Evolutionary conservation across 1,284 basidiomycete species (phyloP), one percentile per base, ranked within the genome.

Genomic region (Ustilago loliicola): DNA sequence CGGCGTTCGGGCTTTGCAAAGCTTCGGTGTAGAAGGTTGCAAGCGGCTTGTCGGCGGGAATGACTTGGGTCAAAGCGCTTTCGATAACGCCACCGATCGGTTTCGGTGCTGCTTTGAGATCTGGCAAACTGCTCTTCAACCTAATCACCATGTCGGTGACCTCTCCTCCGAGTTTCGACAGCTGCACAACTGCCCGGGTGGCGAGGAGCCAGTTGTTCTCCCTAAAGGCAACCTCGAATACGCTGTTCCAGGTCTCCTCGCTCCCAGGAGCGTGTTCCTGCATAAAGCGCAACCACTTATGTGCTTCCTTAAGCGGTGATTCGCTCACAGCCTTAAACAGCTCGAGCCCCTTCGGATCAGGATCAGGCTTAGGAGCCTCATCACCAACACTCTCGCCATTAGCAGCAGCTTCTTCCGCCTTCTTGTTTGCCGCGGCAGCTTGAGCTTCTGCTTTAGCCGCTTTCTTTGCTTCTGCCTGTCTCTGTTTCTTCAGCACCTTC

Each of bases 201-300:
- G 94, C 95, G 80, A 94, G 92, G 29, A 96, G 86, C 81, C 92
- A 92, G 85, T 93, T 94, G 82, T 91, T 90, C 85, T 92, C 89
- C 59, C 94, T 89, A 23, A 93, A 87, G 27, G 93, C 91, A 29
- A 98, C 91, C 82, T 98, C 94, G 83, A 94, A 97, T 1, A 90
- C 89, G 0, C 89, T 89, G 50, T 91, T 86, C 92, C 94, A 96
- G 6, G 91, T 91, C 45, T 93, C 91, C 9, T 93, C 86, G 58
- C 91, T 88, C 1, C 88, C n/a, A 0, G 74, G 32, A 4, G 83
- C 79, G 19, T 84, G 87, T 2, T 87, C 88, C 21, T 90, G 89
- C 13, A 98, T 87, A 1, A 92, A 92, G n/a, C 88, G 88, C 32
- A 98, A 88, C 29, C 93, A 87, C 83, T 92, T 93, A 61, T 90